phyloP scores from a whole-genome alignment of 805 yeast species.

The Suhomyces vadensis region DNA sequence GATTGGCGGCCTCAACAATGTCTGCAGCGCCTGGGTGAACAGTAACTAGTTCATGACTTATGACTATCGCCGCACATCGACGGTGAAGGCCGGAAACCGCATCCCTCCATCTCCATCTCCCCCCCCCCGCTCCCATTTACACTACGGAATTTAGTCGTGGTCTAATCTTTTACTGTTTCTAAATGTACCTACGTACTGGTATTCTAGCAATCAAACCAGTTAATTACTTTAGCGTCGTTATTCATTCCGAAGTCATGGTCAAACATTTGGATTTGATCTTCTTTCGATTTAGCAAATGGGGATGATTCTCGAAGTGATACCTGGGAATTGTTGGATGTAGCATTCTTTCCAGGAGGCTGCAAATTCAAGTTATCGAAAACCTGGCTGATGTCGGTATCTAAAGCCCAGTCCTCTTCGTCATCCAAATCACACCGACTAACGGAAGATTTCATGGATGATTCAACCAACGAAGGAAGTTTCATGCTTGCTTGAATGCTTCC shows the following conservation, averaged over 20 bases:
- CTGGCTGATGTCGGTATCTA: slow-evolving; percentile 7
- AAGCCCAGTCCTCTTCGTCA: slow-evolving; percentile 25
- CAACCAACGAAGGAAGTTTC: slow-evolving; percentile 33
- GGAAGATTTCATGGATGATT: slow-evolving; percentile 30
- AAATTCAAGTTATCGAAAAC: slow-evolving; percentile 9
- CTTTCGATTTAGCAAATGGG: slow-evolving; percentile 2
- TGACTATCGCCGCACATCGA: too few relatives aligned
- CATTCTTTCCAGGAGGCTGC: not conserved
- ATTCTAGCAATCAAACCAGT: slow-evolving; percentile 12
- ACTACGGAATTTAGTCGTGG: too few relatives aligned
- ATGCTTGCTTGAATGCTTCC: slow-evolving; percentile 10
- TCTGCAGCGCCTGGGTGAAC: too few relatives aligned
- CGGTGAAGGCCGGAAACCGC: too few relatives aligned
- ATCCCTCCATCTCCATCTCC: too few relatives aligned
- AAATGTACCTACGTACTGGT: not conserved
- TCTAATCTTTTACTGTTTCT: too few relatives aligned
- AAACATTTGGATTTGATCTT: slow-evolving; percentile 10
- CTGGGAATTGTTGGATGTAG: not conserved
- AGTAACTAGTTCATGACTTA: too few relatives aligned
- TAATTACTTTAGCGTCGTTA: slow-evolving; percentile 7
- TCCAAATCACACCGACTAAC: slow-evolving; percentile 38
- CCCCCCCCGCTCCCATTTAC: too few relatives aligned
- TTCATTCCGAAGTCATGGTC: slow-evolving; percentile 8
- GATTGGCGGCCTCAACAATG: too few relatives aligned
- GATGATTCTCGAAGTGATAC: not conserved